Conservation (phyloP, 1,284 basidiomycete genomes). For the Athelia sp. region DNA sequence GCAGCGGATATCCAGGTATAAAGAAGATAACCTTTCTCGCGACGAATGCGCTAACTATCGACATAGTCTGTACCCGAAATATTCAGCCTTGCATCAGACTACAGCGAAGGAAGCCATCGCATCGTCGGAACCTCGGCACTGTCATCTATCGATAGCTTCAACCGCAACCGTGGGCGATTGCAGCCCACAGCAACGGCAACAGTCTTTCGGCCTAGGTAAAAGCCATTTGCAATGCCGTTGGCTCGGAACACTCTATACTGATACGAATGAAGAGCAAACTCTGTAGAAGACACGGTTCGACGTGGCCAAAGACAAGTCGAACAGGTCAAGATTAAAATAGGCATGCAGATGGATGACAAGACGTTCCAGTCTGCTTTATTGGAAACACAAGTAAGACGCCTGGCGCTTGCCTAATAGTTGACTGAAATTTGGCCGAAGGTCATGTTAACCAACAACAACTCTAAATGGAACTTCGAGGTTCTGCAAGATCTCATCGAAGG, state of each 20-base stretch:
- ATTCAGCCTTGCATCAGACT: slow-evolving; percentile 81
- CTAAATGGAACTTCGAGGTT: slow-evolving; percentile 90
- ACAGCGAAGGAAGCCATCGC: slow-evolving; percentile 65
- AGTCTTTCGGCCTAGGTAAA: slow-evolving; percentile 59
- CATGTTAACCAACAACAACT: slow-evolving; percentile 84
- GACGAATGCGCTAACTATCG: background rate
- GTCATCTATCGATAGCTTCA: slow-evolving; percentile 87
- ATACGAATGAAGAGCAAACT: slow-evolving; percentile 61
- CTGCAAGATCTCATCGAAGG: slow-evolving; percentile 91
- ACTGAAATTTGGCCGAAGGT: slow-evolving; percentile 44
- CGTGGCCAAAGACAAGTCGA: slow-evolving; percentile 90
- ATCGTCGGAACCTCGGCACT: slow-evolving; percentile 84
- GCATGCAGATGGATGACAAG: slow-evolving; percentile 91
- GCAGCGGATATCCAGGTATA: slow-evolving; percentile 77
- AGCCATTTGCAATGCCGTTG: slow-evolving; percentile 2
- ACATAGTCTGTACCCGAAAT: slow-evolving; percentile 81
- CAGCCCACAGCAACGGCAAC: slow-evolving; percentile 46
- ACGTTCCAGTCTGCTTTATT: slow-evolving; percentile 80
- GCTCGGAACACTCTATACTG: background rate
- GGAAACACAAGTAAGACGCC: slow-evolving; percentile 67
- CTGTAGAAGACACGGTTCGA: slow-evolving; percentile 80
- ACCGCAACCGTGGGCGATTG: slow-evolving; percentile 73
- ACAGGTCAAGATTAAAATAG: slow-evolving; percentile 82
- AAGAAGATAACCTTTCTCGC: background rate
- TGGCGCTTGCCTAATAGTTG: background rate